Percentiles rank a stretch among this genome's conserved stretches.
These are phyloP conservation scores for Tetrahymena thermophila DNA, from an alignment of 73 alveolate species.

Conservation along the genomic window DNA sequence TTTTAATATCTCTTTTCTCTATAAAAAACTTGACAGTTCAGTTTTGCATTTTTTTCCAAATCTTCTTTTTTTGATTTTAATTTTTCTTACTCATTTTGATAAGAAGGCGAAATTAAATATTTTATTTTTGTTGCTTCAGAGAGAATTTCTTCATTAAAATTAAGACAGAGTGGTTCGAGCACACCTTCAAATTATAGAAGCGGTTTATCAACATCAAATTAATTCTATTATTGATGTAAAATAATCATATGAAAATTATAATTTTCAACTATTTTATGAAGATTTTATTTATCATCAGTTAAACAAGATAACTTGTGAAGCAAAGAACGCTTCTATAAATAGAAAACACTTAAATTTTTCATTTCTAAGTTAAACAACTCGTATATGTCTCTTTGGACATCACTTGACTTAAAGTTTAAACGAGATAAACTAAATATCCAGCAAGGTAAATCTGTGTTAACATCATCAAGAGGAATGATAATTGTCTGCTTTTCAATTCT, in stretches of 20 bases:
- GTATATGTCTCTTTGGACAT: background rate
- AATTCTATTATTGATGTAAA: background rate
- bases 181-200: background rate
- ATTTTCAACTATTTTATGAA: background rate
- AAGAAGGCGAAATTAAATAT: background rate
- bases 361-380: background rate
- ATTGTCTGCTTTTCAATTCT: background rate
- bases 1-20: background rate
- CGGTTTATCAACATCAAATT: background rate
- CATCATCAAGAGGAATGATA: background rate
- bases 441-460: background rate
- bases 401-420: background rate
- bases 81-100: background rate
- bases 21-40: background rate
- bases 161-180: background rate
- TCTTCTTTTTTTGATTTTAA: background rate
- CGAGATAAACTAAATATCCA: background rate
- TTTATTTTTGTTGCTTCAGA: background rate
- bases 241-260: background rate
- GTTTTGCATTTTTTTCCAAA: background rate
- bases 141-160: background rate
- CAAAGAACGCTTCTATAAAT: background rate
- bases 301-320: background rate
- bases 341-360: background rate
- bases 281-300: background rate